Percentiles rank a stretch among this genome's conserved stretches.
Conservation (phyloP, 2,329 filamentous ascomycete species). For the Diaporthe helianthi region DNA sequence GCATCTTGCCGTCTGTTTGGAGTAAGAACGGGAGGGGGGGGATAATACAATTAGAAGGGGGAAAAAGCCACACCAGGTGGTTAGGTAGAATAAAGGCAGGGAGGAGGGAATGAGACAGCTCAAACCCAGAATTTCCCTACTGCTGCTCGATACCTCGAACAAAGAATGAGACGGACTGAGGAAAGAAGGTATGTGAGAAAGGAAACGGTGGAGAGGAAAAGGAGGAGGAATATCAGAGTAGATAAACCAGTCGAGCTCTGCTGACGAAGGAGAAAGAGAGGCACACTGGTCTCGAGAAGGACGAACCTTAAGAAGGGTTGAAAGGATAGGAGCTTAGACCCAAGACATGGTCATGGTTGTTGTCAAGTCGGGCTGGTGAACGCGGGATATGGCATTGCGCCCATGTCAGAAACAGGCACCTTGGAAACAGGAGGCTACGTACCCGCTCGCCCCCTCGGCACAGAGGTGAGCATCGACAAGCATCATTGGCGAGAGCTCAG, state of each 20-base stretch:
- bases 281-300: background rate
- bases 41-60: conserved; percentile 27
- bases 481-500: conserved; percentile 11
- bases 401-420: conserved; percentile 5
- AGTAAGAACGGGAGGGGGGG: background rate
- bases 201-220: background rate
- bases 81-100: conserved; percentile 12
- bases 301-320: conserved; percentile 16
- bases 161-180: conserved; percentile 20
- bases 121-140: conserved; percentile 29
- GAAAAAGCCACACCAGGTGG: conserved; percentile 41
- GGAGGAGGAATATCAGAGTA: conserved; percentile 18
- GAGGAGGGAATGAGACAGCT: conserved; percentile 25
- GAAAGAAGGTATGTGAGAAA: background rate
- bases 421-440: conserved; percentile 29
- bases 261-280: background rate
- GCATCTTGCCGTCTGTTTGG: conserved; percentile 37
- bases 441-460: conserved; percentile 11
- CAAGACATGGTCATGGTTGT: conserved; percentile 23
- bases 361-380: conserved; percentile 12
- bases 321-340: conserved; percentile 30
- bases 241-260: conserved; percentile 29
- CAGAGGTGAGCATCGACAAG: conserved; percentile 11
- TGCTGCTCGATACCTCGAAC: conserved; percentile 31
- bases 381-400: conserved; percentile 23